A percentile compares a stretch with the other conserved stretches of the same genome.
Evolutionary conservation across 345 rosid species (phyloP).

Genomic region (Garcia nutans): DNA sequence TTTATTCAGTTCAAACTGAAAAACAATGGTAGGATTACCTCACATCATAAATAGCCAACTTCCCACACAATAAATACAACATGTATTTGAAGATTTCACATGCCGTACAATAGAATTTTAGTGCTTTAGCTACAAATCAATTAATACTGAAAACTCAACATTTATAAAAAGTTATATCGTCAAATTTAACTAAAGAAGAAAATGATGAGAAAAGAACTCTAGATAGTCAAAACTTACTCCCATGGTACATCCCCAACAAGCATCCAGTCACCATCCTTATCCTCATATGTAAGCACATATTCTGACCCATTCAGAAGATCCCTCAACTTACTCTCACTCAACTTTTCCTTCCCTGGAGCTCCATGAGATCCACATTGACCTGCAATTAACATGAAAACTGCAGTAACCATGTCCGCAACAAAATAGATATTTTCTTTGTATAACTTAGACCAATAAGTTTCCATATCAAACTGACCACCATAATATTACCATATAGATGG

Average conservation of each 20-base stretch:
- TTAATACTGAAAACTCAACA: neutral
- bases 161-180: neutral
- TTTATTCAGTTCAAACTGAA: neutral
- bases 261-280: constrained; percentile 94
- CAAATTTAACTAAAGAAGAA: neutral
- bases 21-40: neutral
- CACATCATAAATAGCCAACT: neutral
- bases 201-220: neutral
- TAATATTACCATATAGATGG: constrained; percentile 1
- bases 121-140: neutral
- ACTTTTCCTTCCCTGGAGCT: constrained; percentile 56
- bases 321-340: constrained; percentile 68
- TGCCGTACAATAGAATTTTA: neutral
- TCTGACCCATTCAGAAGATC: constrained; percentile 90
- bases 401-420: constrained; percentile 7
- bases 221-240: constrained; percentile 58
- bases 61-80: neutral
- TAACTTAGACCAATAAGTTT: neutral
- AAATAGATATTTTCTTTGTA: neutral
- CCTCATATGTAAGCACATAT: constrained; percentile 83
- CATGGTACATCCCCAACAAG: too few species aligned
- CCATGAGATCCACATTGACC: constrained; percentile 76
- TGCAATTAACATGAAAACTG: constrained; percentile 29
- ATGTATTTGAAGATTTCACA: neutral
- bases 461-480: neutral